Conservation (phyloP, 352 stramenopile genomes). For the Pythium periplocum region DNA sequence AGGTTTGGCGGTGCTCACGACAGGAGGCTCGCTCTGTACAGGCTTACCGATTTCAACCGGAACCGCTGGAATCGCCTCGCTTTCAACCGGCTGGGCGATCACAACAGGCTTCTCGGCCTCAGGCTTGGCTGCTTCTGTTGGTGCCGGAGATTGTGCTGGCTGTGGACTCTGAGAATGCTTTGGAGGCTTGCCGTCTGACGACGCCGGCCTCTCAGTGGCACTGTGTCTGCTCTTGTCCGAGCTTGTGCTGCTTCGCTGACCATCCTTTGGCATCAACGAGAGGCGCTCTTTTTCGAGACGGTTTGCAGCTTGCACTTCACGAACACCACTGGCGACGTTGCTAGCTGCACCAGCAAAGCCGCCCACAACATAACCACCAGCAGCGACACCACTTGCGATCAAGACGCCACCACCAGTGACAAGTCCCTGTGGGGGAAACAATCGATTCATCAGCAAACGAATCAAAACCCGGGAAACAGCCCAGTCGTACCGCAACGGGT, state of each 20-base stretch:
- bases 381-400: conserved; percentile 70
- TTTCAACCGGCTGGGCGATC: too few species aligned
- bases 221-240: conserved; percentile 1
- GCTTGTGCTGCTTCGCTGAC: neutral
- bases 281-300: conserved; percentile 51
- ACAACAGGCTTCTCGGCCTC: too few species aligned
- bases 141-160: too few species aligned
- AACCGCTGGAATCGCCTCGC: too few species aligned
- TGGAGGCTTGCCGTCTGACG: neutral
- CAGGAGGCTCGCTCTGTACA: too few species aligned
- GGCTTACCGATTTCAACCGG: too few species aligned
- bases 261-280: conserved; percentile 2
- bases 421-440: conserved; percentile 33
- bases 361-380: conserved; percentile 73
- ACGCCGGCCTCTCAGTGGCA: neutral
- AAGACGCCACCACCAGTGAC: conserved; percentile 72
- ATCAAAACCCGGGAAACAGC: neutral
- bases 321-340: conserved; percentile 78
- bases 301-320: conserved; percentile 78
- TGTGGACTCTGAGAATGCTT: too few species aligned
- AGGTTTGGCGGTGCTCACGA: too few species aligned
- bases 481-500: conserved; percentile 54
- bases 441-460: conserved; percentile 1
- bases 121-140: too few species aligned
- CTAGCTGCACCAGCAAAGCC: conserved; percentile 75